Percentiles rank a stretch among this genome's conserved stretches.
These are phyloP conservation scores for Chrysanthemum seticuspe DNA, from an alignment of 129 eudicot species.

Conservation along the genomic window DNA sequence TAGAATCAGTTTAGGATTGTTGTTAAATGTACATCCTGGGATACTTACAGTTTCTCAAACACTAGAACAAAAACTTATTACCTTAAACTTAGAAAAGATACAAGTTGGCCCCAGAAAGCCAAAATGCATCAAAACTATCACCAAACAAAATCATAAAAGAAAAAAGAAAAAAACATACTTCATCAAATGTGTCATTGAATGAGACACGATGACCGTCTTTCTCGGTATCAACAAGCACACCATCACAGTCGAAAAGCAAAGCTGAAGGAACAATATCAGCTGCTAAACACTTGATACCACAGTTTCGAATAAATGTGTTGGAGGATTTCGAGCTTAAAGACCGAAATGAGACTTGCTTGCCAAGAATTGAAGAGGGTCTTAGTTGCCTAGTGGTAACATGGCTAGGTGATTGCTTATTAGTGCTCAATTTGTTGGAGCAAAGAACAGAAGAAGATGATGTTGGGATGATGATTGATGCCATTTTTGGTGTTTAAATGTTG, in stretches of 20 bases:
- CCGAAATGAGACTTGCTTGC: constrained; percentile 19
- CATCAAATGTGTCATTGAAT: constrained; percentile 85
- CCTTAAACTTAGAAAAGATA: not conserved
- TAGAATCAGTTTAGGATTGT: no score
- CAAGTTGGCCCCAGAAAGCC: not conserved
- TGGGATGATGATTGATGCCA: constrained; percentile 37
- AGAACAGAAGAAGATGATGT: constrained; percentile 29
- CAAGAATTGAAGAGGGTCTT: constrained; percentile 1
- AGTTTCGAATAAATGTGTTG: constrained; percentile 4
- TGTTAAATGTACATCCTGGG: no score
- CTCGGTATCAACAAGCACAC: constrained; percentile 97
- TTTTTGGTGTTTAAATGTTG: constrained; percentile 4
- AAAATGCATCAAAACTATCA: not conserved
- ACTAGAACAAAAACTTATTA: no score
- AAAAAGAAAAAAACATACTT: constrained; percentile 35
- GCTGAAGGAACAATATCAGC: constrained; percentile 67
- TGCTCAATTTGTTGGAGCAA: constrained; percentile 25
- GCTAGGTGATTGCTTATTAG: constrained; percentile 17
- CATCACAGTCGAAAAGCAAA: constrained; percentile 90
- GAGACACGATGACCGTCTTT: constrained; percentile 97
- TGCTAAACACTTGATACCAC: constrained; percentile 24
- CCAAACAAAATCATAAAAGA: constrained; percentile 4
- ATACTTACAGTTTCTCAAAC: no score
- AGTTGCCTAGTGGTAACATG: not conserved
- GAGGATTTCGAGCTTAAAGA: constrained; percentile 12